A percentile compares a stretch with the other conserved stretches of the same genome.
Evolutionary conservation across 805 yeast species (phyloP).

Genomic region (Ogataea wickerhamii): DNA sequence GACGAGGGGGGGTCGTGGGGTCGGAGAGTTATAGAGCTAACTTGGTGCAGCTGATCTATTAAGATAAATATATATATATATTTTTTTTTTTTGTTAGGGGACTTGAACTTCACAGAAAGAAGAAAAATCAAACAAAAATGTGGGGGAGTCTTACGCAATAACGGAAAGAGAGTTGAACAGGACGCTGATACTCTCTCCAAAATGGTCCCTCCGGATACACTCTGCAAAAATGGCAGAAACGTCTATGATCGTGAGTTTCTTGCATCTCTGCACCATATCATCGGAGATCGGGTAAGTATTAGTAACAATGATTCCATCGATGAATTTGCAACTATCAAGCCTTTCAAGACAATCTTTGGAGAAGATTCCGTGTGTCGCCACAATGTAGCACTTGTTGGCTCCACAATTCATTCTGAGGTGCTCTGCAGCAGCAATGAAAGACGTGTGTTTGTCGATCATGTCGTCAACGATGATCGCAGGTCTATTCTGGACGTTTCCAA

Average conservation of each 20-base stretch:
- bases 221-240: conserved; percentile 95
- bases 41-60: too few relatives aligned
- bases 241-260: conserved; percentile 82
- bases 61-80: neutral
- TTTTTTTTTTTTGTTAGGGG: too few relatives aligned
- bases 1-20: too few relatives aligned
- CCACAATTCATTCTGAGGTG: conserved; percentile 95
- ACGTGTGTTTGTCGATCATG: conserved; percentile 92
- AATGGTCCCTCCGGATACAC: conserved; percentile 97
- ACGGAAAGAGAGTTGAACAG: conserved; percentile 83
- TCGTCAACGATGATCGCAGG: conserved; percentile 95
- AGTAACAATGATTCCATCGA: conserved; percentile 91
- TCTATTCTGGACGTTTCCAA: conserved; percentile 90
- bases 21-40: too few relatives aligned
- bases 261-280: conserved; percentile 51
- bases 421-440: conserved; percentile 97
- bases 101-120: too few relatives aligned
- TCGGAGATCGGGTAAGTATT: conserved; percentile 89
- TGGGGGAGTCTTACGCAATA: conserved; percentile 20
- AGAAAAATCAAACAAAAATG: too few relatives aligned
- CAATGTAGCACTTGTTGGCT: conserved; percentile 82
- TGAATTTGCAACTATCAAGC: conserved; percentile 71
- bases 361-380: conserved; percentile 96
- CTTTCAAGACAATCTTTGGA: conserved; percentile 81
- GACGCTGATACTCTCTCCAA: conserved; percentile 94